A percentile compares a stretch with the other conserved stretches of the same genome.
phyloP scores from a whole-genome alignment of 768 basidiomycete species.

The Boletus huronensis region DNA sequence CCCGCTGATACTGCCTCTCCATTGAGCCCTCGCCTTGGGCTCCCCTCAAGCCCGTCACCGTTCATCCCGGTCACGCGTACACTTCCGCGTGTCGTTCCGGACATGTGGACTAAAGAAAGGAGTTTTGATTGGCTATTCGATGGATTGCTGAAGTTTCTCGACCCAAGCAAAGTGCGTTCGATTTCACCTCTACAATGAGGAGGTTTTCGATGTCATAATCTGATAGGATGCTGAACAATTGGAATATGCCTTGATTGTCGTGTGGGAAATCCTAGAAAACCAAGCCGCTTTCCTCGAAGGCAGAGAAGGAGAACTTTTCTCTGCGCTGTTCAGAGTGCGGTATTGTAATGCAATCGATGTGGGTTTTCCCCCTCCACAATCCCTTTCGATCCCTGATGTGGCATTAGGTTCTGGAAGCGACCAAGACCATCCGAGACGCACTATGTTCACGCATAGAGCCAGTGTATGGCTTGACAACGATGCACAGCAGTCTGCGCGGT shows the following conservation, averaged over 20 bases:
- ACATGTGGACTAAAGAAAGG: slow-evolving; percentile 72
- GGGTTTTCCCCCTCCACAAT: slow-evolving; percentile 22
- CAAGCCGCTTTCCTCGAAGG: slow-evolving; percentile 74
- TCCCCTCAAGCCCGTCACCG: slow-evolving; percentile 58
- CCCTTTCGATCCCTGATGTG: not conserved
- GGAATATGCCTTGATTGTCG: slow-evolving; percentile 73
- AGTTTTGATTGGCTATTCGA: slow-evolving; percentile 68
- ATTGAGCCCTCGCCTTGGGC: slow-evolving; percentile 47
- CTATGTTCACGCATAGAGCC: slow-evolving; percentile 72
- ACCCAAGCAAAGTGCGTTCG: slow-evolving; percentile 54
- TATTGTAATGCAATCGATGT: slow-evolving; percentile 73
- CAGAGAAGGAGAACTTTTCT: slow-evolving; percentile 73
- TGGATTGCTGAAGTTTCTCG: slow-evolving; percentile 60
- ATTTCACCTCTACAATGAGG: not conserved
- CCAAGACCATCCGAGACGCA: slow-evolving; percentile 74
- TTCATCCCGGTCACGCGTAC: slow-evolving; percentile 39
- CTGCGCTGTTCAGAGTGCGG: slow-evolving; percentile 64
- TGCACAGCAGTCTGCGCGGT: slow-evolving; percentile 66
- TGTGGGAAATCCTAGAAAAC: slow-evolving; percentile 82
- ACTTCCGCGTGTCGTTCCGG: slow-evolving; percentile 43
- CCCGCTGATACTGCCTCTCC: slow-evolving; percentile 44
- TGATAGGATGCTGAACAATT: slow-evolving; percentile 59
- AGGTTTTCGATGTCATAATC: not conserved
- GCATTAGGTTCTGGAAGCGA: slow-evolving; percentile 74
- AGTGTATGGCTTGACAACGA: slow-evolving; percentile 79